These are phyloP conservation scores for Parasarocladium wereldwijsianum DNA, from an alignment of 2,329 filamentous ascomycete genomes.

Conservation along the genomic window DNA sequence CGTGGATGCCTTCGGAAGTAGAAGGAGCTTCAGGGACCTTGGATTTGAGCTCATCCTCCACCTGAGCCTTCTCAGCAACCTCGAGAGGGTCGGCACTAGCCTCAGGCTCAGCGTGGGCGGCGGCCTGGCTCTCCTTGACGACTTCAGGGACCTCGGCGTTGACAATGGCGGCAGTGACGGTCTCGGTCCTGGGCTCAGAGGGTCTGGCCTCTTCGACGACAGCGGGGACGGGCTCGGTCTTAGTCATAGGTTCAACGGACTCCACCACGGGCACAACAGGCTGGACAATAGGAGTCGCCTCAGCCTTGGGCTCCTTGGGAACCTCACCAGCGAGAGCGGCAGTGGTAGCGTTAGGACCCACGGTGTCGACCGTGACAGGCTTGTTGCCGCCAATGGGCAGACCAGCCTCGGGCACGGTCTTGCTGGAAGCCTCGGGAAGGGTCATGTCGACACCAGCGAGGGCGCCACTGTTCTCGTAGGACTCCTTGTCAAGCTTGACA, in stretches of 20 bases:
- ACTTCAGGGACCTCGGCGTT: conserved; percentile 34
- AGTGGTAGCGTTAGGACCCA: conserved; percentile 45
- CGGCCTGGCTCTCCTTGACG: conserved; percentile 58
- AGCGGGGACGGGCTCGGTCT: too few species aligned
- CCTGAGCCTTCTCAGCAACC: conserved; percentile 54
- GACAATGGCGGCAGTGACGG: too few species aligned
- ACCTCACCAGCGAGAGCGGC: conserved; percentile 53
- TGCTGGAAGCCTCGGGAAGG: conserved; percentile 32
- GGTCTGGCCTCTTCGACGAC: too few species aligned
- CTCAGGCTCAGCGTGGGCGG: conserved; percentile 49
- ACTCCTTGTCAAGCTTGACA: conserved; percentile 66
- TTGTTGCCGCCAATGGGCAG: conserved; percentile 43
- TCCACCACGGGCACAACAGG: too few species aligned
- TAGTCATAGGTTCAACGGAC: too few species aligned
- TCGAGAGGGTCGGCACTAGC: conserved; percentile 51
- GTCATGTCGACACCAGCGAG: conserved; percentile 32
- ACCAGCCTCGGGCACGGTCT: conserved; percentile 70
- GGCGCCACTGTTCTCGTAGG: conserved; percentile 69
- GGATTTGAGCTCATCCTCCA: conserved; percentile 56
- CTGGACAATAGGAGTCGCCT: too few species aligned
- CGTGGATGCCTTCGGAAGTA: conserved; percentile 40
- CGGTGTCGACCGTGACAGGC: conserved; percentile 36
- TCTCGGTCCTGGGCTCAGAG: too few species aligned
- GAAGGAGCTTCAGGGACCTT: conserved; percentile 47
- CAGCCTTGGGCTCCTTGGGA: conserved; percentile 45